Percentiles rank a stretch among this genome's conserved stretches.
These are phyloP conservation scores for Chloranthus sessilifolius DNA, from an alignment of 164 flowering plant genomes.

Conservation along the genomic window DNA sequence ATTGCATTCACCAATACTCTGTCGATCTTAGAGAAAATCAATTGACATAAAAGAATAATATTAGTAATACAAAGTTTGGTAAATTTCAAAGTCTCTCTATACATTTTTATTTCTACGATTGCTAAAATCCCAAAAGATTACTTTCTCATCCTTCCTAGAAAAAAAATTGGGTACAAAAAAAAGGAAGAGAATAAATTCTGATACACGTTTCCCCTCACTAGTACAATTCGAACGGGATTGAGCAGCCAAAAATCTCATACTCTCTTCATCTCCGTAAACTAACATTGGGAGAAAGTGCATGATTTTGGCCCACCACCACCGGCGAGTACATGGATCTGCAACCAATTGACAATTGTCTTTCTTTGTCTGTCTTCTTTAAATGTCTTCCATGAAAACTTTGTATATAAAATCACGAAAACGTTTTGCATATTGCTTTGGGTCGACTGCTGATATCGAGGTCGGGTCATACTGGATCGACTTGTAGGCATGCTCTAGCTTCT, in stretches of 20 bases:
- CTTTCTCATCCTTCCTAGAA: constrained; percentile 15
- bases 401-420: constrained; percentile 70
- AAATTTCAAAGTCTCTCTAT: constrained; percentile 6
- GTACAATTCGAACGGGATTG: constrained; percentile 21
- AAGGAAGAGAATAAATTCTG: constrained; percentile 9
- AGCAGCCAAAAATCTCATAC: not conserved
- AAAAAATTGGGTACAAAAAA: constrained; percentile 15
- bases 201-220: constrained; percentile 16
- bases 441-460: constrained; percentile 77
- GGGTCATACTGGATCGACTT: constrained; percentile 75
- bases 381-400: constrained; percentile 59
- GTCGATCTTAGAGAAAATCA: no score
- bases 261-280: constrained; percentile 5
- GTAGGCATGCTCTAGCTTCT: constrained; percentile 86
- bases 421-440: constrained; percentile 69
- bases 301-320: not conserved
- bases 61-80: no score
- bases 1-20: no score
- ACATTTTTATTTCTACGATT: constrained; percentile 7
- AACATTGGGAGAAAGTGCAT: constrained; percentile 1
- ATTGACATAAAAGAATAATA: no score
- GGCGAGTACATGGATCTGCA: not conserved
- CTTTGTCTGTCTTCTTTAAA: constrained; percentile 8
- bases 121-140: constrained; percentile 13
- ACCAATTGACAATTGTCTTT: not conserved